phyloP scores from a whole-genome alignment of 2,329 filamentous ascomycete species.

The Fusarium beomiforme region DNA sequence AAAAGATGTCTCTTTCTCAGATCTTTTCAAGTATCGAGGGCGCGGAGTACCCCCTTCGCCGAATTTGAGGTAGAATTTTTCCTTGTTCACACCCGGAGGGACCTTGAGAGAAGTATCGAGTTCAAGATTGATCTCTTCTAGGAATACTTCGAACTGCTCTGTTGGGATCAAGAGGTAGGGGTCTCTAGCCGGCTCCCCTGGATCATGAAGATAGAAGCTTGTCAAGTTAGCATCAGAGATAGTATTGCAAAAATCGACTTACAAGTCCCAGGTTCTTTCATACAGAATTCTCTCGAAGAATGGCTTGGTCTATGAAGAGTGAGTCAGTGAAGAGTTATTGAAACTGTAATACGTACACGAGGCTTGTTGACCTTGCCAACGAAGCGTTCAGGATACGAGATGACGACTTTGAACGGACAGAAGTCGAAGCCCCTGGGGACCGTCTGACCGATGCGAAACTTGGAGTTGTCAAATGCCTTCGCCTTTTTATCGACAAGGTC shows the following conservation, averaged over 20 bases:
- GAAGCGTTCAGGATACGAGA: conserved; percentile 68
- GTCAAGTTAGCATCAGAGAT: conserved; percentile 13
- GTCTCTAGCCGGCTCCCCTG: conserved; percentile 54
- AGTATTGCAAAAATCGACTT: conserved; percentile 47
- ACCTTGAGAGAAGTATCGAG: conserved; percentile 66
- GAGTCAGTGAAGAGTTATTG: conserved; percentile 2
- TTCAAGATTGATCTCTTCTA: conserved; percentile 71
- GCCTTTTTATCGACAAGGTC: conserved; percentile 10
- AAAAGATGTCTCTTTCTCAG: conserved; percentile 52
- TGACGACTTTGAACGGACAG: conserved; percentile 63
- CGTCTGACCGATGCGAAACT: conserved; percentile 40
- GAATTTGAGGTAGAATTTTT: conserved; percentile 71
- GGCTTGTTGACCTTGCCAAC: conserved; percentile 63
- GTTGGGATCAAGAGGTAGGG: conserved; percentile 75
- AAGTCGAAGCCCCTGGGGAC: conserved; percentile 49
- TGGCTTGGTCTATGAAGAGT: conserved; percentile 48
- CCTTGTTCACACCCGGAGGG: conserved; percentile 60
- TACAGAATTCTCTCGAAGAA: conserved; percentile 71
- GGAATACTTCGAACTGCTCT: conserved; percentile 70
- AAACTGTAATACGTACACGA: conserved; percentile 50
- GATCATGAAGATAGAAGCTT: conserved; percentile 75
- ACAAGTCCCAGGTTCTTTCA: conserved; percentile 79
- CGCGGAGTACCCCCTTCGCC: conserved; percentile 66
- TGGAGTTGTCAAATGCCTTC: conserved; percentile 37
- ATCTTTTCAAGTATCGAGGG: conserved; percentile 74